These are phyloP conservation scores for Tephrocybe sp. DNA, from an alignment of 768 basidiomycete species.

Conservation along the genomic window DNA sequence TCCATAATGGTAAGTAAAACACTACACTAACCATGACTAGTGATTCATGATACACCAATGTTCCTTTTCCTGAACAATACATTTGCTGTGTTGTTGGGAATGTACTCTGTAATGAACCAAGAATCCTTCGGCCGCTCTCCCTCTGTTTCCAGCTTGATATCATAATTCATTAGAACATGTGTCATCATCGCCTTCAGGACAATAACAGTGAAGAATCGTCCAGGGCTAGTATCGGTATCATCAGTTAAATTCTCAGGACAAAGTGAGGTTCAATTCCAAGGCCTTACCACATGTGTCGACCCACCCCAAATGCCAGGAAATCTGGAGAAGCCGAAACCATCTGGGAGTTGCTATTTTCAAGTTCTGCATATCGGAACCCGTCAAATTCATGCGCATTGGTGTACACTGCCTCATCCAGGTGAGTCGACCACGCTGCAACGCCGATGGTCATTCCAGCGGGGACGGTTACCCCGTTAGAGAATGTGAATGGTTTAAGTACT, in stretches of 20 bases:
- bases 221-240: slow-evolving; percentile 28
- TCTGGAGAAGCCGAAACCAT: slow-evolving; percentile 23
- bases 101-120: slow-evolving; percentile 8
- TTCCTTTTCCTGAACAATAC: slow-evolving; percentile 13
- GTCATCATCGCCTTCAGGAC: slow-evolving; percentile 36
- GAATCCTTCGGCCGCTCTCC: slow-evolving; percentile 5
- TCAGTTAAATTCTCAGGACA: not conserved
- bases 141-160: slow-evolving; percentile 25
- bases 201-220: slow-evolving; percentile 38
- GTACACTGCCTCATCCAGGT: slow-evolving; percentile 7
- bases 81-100: slow-evolving; percentile 11
- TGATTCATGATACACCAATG: slow-evolving; percentile 10
- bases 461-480: slow-evolving; percentile 22
- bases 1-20: no score
- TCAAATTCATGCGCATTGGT: slow-evolving; percentile 33
- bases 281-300: slow-evolving; percentile 23
- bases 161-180: slow-evolving; percentile 34
- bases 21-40: no score
- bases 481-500: slow-evolving; percentile 19
- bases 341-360: slow-evolving; percentile 24
- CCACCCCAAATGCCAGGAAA: slow-evolving; percentile 33
- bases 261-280: no score
- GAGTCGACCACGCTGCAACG: slow-evolving; percentile 6
- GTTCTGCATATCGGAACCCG: slow-evolving; percentile 38
- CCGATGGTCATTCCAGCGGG: slow-evolving; percentile 22